Conservation (phyloP, 2,329 filamentous ascomycete genomes). For the Zelopaecilomyces penicillatus region DNA sequence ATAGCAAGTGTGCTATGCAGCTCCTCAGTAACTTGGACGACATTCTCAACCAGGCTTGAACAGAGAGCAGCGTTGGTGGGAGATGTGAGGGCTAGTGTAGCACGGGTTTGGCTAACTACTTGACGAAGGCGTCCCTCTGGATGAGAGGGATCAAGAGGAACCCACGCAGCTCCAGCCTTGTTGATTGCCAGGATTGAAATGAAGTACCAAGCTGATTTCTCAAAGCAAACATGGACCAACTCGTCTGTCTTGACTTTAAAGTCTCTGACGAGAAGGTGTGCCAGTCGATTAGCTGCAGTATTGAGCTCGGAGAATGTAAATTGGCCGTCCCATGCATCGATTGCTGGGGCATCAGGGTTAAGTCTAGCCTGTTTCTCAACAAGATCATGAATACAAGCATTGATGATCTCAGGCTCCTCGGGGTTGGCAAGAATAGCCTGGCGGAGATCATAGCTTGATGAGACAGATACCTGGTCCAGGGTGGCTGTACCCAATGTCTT, state of each 20-base stretch:
- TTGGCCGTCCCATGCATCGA: constrained; percentile 11
- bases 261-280: constrained; percentile 4
- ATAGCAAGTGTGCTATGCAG: background rate
- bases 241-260: background rate
- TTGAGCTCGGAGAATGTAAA: constrained; percentile 10
- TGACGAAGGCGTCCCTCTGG: constrained; percentile 8
- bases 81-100: constrained; percentile 4
- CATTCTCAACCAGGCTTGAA: constrained; percentile 3
- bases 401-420: background rate
- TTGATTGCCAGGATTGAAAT: constrained; percentile 4
- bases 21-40: constrained; percentile 5
- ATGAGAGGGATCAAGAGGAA: constrained; percentile 12
- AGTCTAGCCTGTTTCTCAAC: background rate
- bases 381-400: constrained; percentile 2
- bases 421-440: background rate
- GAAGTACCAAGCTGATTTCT: constrained; percentile 3
- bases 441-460: background rate
- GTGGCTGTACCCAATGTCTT: background rate
- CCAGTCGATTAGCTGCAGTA: constrained; percentile 2
- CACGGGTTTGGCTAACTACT: constrained; percentile 5
- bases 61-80: constrained; percentile 13
- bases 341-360: background rate
- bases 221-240: constrained; percentile 5
- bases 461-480: background rate
- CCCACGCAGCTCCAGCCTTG: constrained; percentile 8